Conservation (phyloP, 1,284 basidiomycete genomes). For the Rhodotorula sp. region DNA sequence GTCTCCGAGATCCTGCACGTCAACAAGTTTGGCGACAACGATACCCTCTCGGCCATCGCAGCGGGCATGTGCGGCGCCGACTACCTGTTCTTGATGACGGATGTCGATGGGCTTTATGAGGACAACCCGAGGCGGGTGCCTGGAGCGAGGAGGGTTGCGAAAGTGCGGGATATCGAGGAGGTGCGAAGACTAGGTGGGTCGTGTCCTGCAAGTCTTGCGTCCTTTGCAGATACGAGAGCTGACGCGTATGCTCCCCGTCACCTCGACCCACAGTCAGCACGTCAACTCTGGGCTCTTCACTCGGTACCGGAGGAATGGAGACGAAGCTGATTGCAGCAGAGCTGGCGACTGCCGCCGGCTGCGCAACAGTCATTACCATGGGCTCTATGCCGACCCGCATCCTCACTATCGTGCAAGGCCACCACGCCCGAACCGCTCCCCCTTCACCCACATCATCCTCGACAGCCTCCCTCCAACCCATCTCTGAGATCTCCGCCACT, state of each 20-base stretch:
- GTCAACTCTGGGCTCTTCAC: slow-evolving; percentile 80
- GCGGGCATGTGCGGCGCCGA: slow-evolving; percentile 96
- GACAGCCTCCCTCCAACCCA: slow-evolving; percentile 4
- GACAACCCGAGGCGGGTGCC: slow-evolving; percentile 91
- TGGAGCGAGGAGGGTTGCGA: slow-evolving; percentile 71
- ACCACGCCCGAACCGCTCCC: slow-evolving; percentile 45
- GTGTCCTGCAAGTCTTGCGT: not conserved
- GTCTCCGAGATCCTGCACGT: slow-evolving; percentile 77
- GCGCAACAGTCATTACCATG: slow-evolving; percentile 87
- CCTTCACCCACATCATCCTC: slow-evolving; percentile 5
- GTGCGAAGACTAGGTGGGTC: slow-evolving; percentile 73
- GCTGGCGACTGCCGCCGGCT: slow-evolving; percentile 91
- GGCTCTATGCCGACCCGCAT: slow-evolving; percentile 77
- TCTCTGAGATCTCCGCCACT: not conserved
- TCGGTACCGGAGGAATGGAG: slow-evolving; percentile 99
- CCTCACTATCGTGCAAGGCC: slow-evolving; percentile 75
- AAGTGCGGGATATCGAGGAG: slow-evolving; percentile 76
- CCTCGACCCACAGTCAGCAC: slow-evolving; percentile 68
- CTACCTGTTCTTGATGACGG: slow-evolving; percentile 93
- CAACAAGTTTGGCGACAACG: slow-evolving; percentile 95
- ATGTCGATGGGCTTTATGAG: slow-evolving; percentile 94
- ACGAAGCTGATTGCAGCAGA: slow-evolving; percentile 98
- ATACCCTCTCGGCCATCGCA: slow-evolving; percentile 94
- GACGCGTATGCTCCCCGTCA: not conserved
- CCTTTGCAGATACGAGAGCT: not conserved